A percentile compares a stretch with the other conserved stretches of the same genome.
Conservation (phyloP, 2,329 filamentous ascomycete species). For the Cadophora sp. region DNA sequence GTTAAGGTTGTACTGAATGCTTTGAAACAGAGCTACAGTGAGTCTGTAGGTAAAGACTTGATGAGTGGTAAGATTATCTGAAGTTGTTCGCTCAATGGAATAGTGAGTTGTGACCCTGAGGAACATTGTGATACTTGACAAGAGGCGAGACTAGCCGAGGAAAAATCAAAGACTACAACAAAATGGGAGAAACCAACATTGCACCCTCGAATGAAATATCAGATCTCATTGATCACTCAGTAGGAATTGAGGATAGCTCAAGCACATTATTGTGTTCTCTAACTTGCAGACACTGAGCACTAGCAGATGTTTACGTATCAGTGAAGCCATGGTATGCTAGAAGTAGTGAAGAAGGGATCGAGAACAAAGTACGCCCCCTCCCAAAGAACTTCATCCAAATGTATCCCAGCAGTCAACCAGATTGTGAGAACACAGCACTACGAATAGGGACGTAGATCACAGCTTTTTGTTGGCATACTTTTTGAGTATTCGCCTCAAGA, state of each 20-base stretch:
- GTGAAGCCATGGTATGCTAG: not conserved
- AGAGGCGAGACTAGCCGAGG: not conserved
- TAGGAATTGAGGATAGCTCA: not conserved
- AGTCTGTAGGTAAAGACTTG: not conserved
- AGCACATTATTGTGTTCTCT: not conserved
- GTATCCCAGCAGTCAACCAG: no score
- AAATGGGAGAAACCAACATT: not conserved
- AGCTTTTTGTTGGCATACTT: no score
- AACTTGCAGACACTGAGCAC: not conserved
- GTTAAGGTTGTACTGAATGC: not conserved
- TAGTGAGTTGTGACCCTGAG: not conserved
- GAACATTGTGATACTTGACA: not conserved
- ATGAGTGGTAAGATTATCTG: not conserved
- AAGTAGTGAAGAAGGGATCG: not conserved
- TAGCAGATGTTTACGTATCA: not conserved
- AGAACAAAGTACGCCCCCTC: no score
- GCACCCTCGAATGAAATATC: not conserved
- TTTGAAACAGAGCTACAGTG: not conserved
- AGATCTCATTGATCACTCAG: not conserved
- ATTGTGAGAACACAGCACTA: no score
- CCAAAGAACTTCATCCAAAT: no score
- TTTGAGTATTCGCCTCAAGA: no score
- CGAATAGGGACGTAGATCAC: no score
- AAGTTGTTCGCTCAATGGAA: not conserved
- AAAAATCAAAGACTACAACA: not conserved